phyloP scores from a whole-genome alignment of 1,139 yeast genomes.

The Spathaspora sp. region DNA sequence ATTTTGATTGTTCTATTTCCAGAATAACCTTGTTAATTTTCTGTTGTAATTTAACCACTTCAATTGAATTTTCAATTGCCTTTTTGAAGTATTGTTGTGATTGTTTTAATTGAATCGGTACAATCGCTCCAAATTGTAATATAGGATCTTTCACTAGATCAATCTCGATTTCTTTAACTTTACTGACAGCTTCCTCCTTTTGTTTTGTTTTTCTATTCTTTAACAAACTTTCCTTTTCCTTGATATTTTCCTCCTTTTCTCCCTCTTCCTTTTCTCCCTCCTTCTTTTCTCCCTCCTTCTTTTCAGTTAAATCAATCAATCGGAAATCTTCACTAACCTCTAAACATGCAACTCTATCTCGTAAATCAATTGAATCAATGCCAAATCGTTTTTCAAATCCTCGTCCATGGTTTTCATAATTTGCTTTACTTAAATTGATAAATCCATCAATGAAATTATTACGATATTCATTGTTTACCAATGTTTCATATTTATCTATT shows the following conservation, averaged over 20 bases:
- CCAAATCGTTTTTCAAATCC: constrained; percentile 22
- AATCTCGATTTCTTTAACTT: constrained; percentile 2
- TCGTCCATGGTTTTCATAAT: constrained; percentile 22
- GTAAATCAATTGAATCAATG: constrained; percentile 25
- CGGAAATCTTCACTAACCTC: constrained; percentile 10
- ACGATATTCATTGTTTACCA: constrained; percentile 21
- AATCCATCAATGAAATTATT: constrained; percentile 29
- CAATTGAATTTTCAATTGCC: constrained; percentile 29
- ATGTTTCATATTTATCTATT: constrained; percentile 30
- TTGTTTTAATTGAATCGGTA: constrained; percentile 40
- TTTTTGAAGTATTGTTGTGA: constrained; percentile 38
- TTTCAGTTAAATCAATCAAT: constrained; percentile 14
- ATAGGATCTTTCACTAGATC: constrained; percentile 35
- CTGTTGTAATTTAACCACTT: constrained; percentile 25
- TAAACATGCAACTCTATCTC: constrained; percentile 30
- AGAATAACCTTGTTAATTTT: constrained; percentile 20
- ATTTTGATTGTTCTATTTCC: constrained; percentile 15
- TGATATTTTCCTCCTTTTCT: neutral
- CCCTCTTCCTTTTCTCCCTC: constrained; percentile 3
- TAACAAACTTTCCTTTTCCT: neutral
- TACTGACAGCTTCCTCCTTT: neutral
- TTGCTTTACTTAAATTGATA: constrained; percentile 41
- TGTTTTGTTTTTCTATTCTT: constrained; percentile 2
- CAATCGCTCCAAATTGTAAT: constrained; percentile 44
- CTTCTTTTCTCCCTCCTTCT: constrained; percentile 3